A percentile compares a stretch with the other conserved stretches of the same genome.
These are phyloP conservation scores for Neofusicoccum cordaticola DNA, from an alignment of 2,329 filamentous ascomycete species.

Conservation along the genomic window DNA sequence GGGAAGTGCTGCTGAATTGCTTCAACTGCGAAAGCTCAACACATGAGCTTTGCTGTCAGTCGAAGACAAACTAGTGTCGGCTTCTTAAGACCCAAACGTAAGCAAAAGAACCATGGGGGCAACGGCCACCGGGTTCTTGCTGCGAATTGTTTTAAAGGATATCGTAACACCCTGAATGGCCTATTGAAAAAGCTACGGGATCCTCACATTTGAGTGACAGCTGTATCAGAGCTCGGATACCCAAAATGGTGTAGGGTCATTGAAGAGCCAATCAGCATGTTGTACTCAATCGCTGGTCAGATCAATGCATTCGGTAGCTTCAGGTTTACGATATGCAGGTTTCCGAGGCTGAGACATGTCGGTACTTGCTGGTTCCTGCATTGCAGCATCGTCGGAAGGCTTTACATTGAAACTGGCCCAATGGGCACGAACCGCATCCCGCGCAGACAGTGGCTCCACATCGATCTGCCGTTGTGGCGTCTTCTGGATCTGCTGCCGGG, in stretches of 20 bases:
- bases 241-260: neutral
- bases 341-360: neutral
- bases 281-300: neutral
- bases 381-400: neutral
- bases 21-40: no score
- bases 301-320: neutral
- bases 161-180: no score
- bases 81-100: no score
- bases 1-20: no score
- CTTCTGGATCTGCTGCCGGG: neutral
- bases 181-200: no score
- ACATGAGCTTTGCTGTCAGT: no score
- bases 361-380: neutral
- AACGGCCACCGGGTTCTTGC: no score
- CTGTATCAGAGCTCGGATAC: no score
- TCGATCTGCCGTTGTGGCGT: neutral
- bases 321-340: neutral
- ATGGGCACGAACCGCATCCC: constrained; percentile 1
- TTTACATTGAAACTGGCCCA: neutral
- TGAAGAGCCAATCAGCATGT: neutral
- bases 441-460: neutral
- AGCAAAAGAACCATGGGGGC: no score
- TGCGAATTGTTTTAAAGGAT: no score
- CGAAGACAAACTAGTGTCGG: no score
- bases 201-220: no score